phyloP scores from a whole-genome alignment of 208 protist species.

The Porcisia deanei region DNA sequence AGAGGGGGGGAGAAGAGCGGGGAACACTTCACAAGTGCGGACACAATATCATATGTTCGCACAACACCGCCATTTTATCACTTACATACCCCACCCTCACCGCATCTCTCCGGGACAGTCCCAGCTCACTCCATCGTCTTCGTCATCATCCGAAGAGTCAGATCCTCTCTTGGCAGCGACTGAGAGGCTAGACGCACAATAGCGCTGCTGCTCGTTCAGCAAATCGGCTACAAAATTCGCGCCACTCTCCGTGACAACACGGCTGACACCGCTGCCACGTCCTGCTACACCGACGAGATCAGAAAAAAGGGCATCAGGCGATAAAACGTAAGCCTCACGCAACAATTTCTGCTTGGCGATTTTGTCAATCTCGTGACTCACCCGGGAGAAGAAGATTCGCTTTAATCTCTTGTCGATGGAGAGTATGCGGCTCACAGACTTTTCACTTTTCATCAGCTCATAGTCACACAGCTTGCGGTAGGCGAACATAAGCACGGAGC shows the following conservation, averaged over 20 bases:
- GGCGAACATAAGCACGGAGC: conserved; percentile 51
- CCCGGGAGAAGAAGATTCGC: conserved; percentile 43
- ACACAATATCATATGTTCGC: background rate
- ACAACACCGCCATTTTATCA: background rate
- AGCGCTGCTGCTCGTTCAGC: conserved; percentile 27
- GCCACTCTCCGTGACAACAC: conserved; percentile 6
- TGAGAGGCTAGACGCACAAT: background rate
- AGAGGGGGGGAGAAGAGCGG: too few relatives aligned
- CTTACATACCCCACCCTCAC: background rate
- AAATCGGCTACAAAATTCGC: conserved; percentile 21
- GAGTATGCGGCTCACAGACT: conserved; percentile 48
- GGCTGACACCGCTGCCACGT: conserved; percentile 5
- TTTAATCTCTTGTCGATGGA: conserved; percentile 73
- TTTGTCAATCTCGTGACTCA: conserved; percentile 56
- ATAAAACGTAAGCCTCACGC: conserved; percentile 57
- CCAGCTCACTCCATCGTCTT: conserved; percentile 13
- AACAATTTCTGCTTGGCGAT: conserved; percentile 49
- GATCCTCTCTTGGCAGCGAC: conserved; percentile 12
- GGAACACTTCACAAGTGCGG: too few relatives aligned
- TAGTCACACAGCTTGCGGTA: conserved; percentile 76
- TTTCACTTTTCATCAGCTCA: conserved; percentile 42
- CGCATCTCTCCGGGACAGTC: conserved; percentile 1
- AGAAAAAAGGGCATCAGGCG: conserved; percentile 50
- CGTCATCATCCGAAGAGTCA: conserved; percentile 30
- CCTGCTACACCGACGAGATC: conserved; percentile 18